Evolutionary conservation across 2,329 filamentous ascomycete species (phyloP), one percentile per base, ranked within the genome.

Genomic region (Trichoderma lentiforme): DNA sequence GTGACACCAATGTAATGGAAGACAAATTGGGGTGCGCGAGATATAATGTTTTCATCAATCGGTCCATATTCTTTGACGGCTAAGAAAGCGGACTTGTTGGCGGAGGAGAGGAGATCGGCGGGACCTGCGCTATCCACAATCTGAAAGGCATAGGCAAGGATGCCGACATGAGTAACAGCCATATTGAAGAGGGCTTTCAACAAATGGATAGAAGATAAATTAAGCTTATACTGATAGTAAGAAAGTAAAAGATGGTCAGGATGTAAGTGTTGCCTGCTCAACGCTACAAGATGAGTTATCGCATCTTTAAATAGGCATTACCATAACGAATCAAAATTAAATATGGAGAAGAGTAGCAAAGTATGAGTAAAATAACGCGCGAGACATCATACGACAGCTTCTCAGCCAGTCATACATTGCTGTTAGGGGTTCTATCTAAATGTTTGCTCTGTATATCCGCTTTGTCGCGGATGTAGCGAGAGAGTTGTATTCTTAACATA

Each of bases 1-100:
- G 74, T 78, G 21, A 79, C 62, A 12, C 80, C 80, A 9, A 82
- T 79, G 62, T 82, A 79, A 57, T 82, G 81, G 30, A 82, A 78
- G 9, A 39, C 11, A 24, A 61, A 61, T 9, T 61, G 28, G 3
- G 58, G 58, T 61, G 58, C 58, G 14, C 58, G n/a, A 26, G 58
- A 61, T 15, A 61, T 61, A 8, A 61, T 24, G 2, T 39, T 14
- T 24, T 61, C 58, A 24, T 61, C 58, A 32, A 61, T 39, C 6
- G n/a, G 58, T 15, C 30, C 58, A 24, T 61, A 61, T 14, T 72
- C 3, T 6, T 73, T 72, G n/a, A 75, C 57, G 0, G 6, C 15
- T 21, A 73, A 1, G 12, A 79, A 11, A 8, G 75, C 60, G 21
- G 0, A 28, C n/a, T 77, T 79, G 65, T 62, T 74, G 3, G 74